Evolutionary conservation across 2,329 filamentous ascomycete species (phyloP).

Genomic region (Pseudocercospora ulei): DNA sequence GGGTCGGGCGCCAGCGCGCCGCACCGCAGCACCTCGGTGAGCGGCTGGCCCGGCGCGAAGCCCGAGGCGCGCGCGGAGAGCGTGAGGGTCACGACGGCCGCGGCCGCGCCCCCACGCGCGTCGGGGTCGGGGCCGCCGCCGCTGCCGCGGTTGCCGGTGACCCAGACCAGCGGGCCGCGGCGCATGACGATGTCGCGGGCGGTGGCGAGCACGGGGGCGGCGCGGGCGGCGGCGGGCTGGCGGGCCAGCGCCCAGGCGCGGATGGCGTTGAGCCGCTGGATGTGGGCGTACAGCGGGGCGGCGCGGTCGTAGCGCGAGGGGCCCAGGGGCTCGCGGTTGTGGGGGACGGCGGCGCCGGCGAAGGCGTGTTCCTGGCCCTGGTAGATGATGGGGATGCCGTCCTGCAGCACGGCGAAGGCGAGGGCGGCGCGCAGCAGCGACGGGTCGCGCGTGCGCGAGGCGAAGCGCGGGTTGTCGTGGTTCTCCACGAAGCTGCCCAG

Average conservation of each 20-base stretch:
- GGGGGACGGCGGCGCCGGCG: conserved; percentile 28
- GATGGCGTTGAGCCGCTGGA: conserved; percentile 42
- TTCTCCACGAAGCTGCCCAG: conserved; percentile 36
- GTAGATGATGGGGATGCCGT: conserved; percentile 56
- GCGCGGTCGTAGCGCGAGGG: conserved; percentile 34
- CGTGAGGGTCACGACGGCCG: conserved; percentile 21
- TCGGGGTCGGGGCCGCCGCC: background rate
- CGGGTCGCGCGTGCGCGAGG: conserved; percentile 43
- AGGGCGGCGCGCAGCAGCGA: conserved; percentile 52
- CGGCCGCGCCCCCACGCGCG: conserved; percentile 20
- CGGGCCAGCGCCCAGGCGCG: conserved; percentile 39
- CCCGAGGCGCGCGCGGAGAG: conserved; percentile 27
- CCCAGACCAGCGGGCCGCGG: conserved; percentile 39
- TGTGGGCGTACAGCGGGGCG: conserved; percentile 36
- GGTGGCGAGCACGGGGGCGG: conserved; percentile 35
- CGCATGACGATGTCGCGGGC: conserved; percentile 38
- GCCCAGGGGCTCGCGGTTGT: conserved; percentile 37
- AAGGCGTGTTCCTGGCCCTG: conserved; percentile 55
- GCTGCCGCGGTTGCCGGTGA: conserved; percentile 29
- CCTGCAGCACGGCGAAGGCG: conserved; percentile 49
- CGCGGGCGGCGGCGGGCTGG: conserved; percentile 34
- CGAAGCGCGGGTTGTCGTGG: conserved; percentile 35
- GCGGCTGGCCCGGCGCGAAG: conserved; percentile 23
- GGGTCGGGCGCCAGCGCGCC: conserved; percentile 37
- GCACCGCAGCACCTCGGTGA: conserved; percentile 42